Percentiles rank a stretch among this genome's conserved stretches.
These are phyloP conservation scores for Senna siamea DNA, from an alignment of 306 rosid species.

Conservation along the genomic window DNA sequence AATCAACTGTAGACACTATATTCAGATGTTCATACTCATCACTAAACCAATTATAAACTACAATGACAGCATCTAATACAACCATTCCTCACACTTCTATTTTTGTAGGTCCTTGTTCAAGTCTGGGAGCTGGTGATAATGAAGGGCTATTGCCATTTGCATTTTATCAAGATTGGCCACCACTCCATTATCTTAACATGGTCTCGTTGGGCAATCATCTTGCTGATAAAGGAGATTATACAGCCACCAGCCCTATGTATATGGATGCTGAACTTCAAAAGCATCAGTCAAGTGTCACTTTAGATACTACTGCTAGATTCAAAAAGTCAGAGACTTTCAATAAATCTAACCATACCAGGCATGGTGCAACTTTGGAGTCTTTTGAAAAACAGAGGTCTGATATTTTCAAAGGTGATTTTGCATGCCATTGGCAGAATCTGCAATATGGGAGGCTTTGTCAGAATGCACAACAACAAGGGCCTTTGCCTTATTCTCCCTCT, in stretches of 20 bases:
- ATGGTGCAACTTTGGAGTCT: slow-evolving; percentile 42
- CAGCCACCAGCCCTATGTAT: too few relatives aligned
- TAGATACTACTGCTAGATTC: slow-evolving; percentile 44
- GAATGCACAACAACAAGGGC: slow-evolving; percentile 31
- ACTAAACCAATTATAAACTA: slow-evolving; percentile 43
- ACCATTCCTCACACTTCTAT: slow-evolving; percentile 46
- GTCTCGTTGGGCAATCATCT: too few relatives aligned
- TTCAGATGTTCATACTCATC: slow-evolving; percentile 49
- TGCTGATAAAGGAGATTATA: too few relatives aligned
- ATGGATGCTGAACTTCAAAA: too few relatives aligned
- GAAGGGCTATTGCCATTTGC: slow-evolving; percentile 27
- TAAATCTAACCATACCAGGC: slow-evolving; percentile 35
- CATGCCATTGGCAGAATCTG: slow-evolving; percentile 59
- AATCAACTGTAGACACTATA: slow-evolving; percentile 38
- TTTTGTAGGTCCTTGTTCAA: slow-evolving; percentile 50
- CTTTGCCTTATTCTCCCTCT: slow-evolving; percentile 38
- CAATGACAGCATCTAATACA: slow-evolving; percentile 49
- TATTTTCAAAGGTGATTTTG: slow-evolving; percentile 63
- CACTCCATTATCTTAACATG: too few relatives aligned
- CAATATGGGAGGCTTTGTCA: slow-evolving; percentile 60
- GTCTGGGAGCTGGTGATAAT: slow-evolving; percentile 50
- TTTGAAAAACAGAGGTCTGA: slow-evolving; percentile 45
- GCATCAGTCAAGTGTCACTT: slow-evolving; percentile 34
- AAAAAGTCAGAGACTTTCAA: slow-evolving; percentile 37
- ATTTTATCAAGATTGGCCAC: slow-evolving; percentile 60